A percentile compares a stretch with the other conserved stretches of the same genome.
Conservation (phyloP, 257 asterid genomes). For the Ligustrum vulgare region DNA sequence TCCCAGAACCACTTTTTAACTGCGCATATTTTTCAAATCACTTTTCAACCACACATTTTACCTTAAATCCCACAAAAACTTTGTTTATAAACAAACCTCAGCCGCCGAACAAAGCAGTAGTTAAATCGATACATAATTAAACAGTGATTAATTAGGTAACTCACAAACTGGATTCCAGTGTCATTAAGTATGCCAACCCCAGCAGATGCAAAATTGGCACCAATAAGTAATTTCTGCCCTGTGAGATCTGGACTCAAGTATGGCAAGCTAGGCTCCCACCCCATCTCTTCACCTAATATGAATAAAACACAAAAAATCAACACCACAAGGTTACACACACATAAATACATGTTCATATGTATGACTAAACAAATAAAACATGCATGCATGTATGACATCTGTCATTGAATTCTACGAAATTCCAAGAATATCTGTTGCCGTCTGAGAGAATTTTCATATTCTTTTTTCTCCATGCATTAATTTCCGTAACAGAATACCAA, state of each 20-base stretch:
- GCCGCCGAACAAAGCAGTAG: no score
- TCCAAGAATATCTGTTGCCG: not conserved
- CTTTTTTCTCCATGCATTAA: not conserved
- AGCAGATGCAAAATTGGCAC: conserved; percentile 94
- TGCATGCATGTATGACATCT: not conserved
- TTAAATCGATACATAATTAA: no score
- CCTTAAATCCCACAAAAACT: no score
- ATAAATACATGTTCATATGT: not conserved
- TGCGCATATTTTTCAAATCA: no score
- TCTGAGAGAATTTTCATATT: not conserved
- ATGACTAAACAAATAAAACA: not conserved
- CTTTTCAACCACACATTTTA: no score
- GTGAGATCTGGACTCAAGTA: conserved; percentile 63
- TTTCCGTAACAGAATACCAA: no score
- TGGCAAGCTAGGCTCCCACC: conserved; percentile 59
- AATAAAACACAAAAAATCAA: not conserved
- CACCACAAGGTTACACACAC: not conserved
- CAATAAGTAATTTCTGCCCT: conserved; percentile 63
- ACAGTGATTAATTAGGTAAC: conserved; percentile 20
- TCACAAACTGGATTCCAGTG: conserved; percentile 87
- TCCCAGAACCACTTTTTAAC: no score
- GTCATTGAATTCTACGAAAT: not conserved
- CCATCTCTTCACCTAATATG: conserved; percentile 57
- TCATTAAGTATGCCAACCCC: conserved; percentile 92
- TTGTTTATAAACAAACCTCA: no score